Evolutionary conservation across 140 eudicot species (phyloP), one percentile per base, ranked within the genome.

Genomic region (Eryngium alpinum): DNA sequence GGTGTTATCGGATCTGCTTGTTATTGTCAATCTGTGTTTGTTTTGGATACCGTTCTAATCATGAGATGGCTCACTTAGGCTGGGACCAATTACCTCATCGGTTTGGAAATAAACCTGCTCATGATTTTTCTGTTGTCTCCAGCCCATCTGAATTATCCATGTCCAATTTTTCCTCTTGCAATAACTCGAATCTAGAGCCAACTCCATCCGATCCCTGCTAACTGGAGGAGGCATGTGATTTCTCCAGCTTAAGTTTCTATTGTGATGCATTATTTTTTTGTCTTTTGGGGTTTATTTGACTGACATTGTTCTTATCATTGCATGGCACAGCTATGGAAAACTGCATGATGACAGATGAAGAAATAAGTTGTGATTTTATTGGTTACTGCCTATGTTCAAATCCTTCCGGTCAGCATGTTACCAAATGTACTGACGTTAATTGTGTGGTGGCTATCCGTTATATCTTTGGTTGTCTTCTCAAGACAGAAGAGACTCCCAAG

Each of bases 401-500:
- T 73, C 29, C 52, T 38, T 73, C 29, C 31, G 9, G 50, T 44
- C 52, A 10, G 33, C 34, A 65, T 59, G 67, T 24, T 22, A 34
- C 29, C n/a, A 46, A 44, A 29, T 44, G 9, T 70, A 24, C 52
- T 38, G 77, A 14, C 53, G 9, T 22, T 34, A 12, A n/a, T 75
- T 49, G 34, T 49, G 34, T 21, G 19, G 0, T 53, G 14, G n/a
- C 18, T 49, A 19, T 49, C 27, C 79, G 43, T 28, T 74, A 32
- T 31, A n/a, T n/a, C 29, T 11, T 49, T 75, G 79, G 13, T 31
- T 49, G 79, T 49, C 4, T 70, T 33, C 0, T 70, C 2, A 70
- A 70, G 75, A 31, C 75, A 33, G 75, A 70, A 9, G 44, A 70
- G 50, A 33, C 50, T 70, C 50, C 50, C 17, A 75, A 75, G 79